A percentile compares a stretch with the other conserved stretches of the same genome.
Conservation (phyloP, 2,329 filamentous ascomycete genomes). For the Neodidymelliopsis sp. region DNA sequence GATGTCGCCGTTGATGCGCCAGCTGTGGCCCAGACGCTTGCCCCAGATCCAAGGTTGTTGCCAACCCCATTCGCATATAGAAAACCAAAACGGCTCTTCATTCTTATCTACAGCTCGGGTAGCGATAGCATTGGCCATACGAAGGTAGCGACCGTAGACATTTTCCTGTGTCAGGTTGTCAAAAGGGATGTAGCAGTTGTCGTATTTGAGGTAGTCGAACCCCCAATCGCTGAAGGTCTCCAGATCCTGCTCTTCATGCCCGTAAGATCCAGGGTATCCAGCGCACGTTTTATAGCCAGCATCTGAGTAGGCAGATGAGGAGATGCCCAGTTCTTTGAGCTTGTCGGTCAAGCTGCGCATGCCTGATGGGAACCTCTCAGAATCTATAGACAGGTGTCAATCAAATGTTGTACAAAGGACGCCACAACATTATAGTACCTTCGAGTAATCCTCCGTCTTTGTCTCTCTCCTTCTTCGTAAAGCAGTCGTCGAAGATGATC, state of each 20-base stretch:
- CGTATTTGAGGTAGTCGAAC: conserved; percentile 40
- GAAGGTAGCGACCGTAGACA: conserved; percentile 31
- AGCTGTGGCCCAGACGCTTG: conserved; percentile 35
- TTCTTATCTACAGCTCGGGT: conserved; percentile 34
- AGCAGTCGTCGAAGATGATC: conserved; percentile 22
- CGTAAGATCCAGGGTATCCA: conserved; percentile 60
- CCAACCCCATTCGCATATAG: conserved; percentile 41
- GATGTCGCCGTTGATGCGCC: conserved; percentile 34
- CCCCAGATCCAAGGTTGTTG: conserved; percentile 36
- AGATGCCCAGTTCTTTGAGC: conserved; percentile 14
- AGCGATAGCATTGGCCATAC: conserved; percentile 53
- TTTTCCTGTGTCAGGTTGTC: conserved; percentile 40
- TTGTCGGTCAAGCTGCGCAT: conserved; percentile 13
- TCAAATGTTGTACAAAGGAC: no score
- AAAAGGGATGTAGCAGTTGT: conserved; percentile 44
- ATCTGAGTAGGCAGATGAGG: conserved; percentile 56
- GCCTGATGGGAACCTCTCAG: conserved; percentile 15
- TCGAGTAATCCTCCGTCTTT: conserved; percentile 9
- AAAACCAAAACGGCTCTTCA: conserved; percentile 32
- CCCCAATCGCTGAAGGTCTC: conserved; percentile 57
- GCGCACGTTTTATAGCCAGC: conserved; percentile 60
- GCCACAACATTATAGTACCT: no score
- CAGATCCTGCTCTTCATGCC: conserved; percentile 61
- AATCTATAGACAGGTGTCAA: no score
- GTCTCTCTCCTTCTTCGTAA: conserved; percentile 13